Evolutionary conservation across 495 filamentous ascomycete species (phyloP), one percentile per base, ranked within the genome.

Genomic region (Penicillium cataractarum): DNA sequence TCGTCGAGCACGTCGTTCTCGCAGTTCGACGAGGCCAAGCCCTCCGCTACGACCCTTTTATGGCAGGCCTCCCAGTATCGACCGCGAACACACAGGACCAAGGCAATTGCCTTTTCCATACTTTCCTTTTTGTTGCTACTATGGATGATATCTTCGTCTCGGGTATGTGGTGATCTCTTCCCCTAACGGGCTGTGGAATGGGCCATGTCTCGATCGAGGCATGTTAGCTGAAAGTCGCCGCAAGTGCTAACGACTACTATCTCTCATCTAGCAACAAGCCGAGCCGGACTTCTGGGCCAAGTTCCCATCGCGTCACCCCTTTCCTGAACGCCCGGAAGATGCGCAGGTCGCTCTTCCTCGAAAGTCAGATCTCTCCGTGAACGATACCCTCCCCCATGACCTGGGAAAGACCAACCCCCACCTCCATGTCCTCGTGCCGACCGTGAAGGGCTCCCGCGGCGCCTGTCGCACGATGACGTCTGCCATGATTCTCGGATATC

Each of bases 371-470:
- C 26, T 71, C 57, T 52, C 60, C 32, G 54, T 62, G 40, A 75
- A 76, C 57, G 61, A 66, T 31, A 71, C 68, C 27, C 67, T 78
- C 17, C 78, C 78, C 9, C 55, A 65, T 31, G 74, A 74, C 37
- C 64, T 79, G 8, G 69, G 74, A 51, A 84, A 83, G 60, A 71
- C 68, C n/a, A 82, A 76, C 44, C 80, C 82, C 0, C 79, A 79
- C n/a, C 85, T 90, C 61, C 88, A 90, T 69, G 76, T 90, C 39
- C 72, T 90, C 33, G 70, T 89, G 21, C 83, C 85, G 19, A 80
- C 83, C 8, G 75, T 74, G 42, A 74, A 73, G 26, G 77, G 78
- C n/a, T 82, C 80, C 46, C 68, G 77, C 31, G 73, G 82, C 19
- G 75, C 89, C 21, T 89, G 87, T 72, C 84, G 86, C 55, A 84